A percentile compares a stretch with the other conserved stretches of the same genome.
phyloP scores from a whole-genome alignment of 140 eudicot genomes.

The Ambrosia hybrid region DNA sequence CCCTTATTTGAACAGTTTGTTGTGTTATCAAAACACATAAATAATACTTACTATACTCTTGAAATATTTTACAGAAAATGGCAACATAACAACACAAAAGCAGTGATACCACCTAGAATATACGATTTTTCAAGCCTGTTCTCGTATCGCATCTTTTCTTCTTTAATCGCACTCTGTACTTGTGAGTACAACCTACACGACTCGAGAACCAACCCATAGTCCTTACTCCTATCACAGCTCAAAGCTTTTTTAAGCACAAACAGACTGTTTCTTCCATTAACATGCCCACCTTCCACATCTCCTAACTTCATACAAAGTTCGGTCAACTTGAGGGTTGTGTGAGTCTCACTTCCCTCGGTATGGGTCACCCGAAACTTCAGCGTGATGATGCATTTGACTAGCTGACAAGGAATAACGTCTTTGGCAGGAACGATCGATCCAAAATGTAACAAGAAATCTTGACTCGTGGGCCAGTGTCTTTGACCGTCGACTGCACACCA shows the following conservation, averaged over 20 bases:
- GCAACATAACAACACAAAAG: conserved; percentile 50
- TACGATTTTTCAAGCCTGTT: conserved; percentile 67
- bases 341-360: conserved; percentile 35
- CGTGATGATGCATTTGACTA: conserved; percentile 71
- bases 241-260: conserved; percentile 76
- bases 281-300: conserved; percentile 85
- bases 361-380: conserved; percentile 59
- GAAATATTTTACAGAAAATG: conserved; percentile 35
- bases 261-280: conserved; percentile 80
- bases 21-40: neutral
- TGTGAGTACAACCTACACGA: conserved; percentile 63
- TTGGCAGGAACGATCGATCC: conserved; percentile 83
- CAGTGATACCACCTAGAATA: conserved; percentile 63
- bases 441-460: conserved; percentile 73
- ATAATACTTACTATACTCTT: neutral
- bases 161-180: conserved; percentile 59
- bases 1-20: too few relatives aligned
- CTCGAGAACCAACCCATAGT: conserved; percentile 66
- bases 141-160: conserved; percentile 75
- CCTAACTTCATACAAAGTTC: conserved; percentile 86
- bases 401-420: conserved; percentile 66
- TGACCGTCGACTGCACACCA: conserved; percentile 83
- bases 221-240: conserved; percentile 72
- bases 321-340: conserved; percentile 51
- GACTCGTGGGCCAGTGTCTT: conserved; percentile 88